A percentile compares a stretch with the other conserved stretches of the same genome.
Evolutionary conservation across 1,284 basidiomycete species (phyloP).

Genomic region (Tranzscheliella williamsii): DNA sequence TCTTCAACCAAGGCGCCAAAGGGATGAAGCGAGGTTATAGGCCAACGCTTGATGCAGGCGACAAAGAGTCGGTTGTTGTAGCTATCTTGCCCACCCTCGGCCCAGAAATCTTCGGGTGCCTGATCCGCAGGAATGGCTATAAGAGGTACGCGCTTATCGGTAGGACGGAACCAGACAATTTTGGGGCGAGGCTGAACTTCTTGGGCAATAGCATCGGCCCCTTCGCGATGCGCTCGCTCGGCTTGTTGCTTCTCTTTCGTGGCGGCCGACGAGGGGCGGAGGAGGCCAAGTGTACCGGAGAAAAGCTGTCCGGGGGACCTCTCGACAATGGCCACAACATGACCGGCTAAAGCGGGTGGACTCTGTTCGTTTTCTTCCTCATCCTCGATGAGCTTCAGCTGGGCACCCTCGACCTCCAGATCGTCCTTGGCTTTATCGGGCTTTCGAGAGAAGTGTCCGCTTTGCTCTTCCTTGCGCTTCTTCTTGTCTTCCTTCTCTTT

Average conservation of each 20-base stretch:
- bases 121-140: slow-evolving; percentile 98
- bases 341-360: slow-evolving; percentile 71
- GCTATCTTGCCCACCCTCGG: slow-evolving; percentile 75
- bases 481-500: slow-evolving; percentile 99
- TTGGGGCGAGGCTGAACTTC: slow-evolving; percentile 75
- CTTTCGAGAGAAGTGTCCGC: slow-evolving; percentile 76
- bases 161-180: slow-evolving; percentile 99
- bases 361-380: slow-evolving; percentile 80
- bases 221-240: slow-evolving; percentile 92
- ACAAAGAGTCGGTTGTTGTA: slow-evolving; percentile 92
- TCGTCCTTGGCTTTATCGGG: slow-evolving; percentile 99
- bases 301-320: slow-evolving; percentile 98
- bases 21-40: slow-evolving; percentile 89
- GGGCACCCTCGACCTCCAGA: slow-evolving; percentile 98
- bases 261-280: slow-evolving; percentile 94
- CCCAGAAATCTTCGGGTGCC: slow-evolving; percentile 92
- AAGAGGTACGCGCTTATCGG: slow-evolving; percentile 96
- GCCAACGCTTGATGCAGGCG: slow-evolving; percentile 93
- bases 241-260: slow-evolving; percentile 99
- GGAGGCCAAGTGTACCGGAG: slow-evolving; percentile 90
- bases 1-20: slow-evolving; percentile 98
- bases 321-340: slow-evolving; percentile 96
- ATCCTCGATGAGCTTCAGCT: slow-evolving; percentile 92
- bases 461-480: slow-evolving; percentile 88
- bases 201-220: slow-evolving; percentile 74